Evolutionary conservation across 2,329 filamentous ascomycete genomes (phyloP).

Genomic region (Elsinoe batatas): DNA sequence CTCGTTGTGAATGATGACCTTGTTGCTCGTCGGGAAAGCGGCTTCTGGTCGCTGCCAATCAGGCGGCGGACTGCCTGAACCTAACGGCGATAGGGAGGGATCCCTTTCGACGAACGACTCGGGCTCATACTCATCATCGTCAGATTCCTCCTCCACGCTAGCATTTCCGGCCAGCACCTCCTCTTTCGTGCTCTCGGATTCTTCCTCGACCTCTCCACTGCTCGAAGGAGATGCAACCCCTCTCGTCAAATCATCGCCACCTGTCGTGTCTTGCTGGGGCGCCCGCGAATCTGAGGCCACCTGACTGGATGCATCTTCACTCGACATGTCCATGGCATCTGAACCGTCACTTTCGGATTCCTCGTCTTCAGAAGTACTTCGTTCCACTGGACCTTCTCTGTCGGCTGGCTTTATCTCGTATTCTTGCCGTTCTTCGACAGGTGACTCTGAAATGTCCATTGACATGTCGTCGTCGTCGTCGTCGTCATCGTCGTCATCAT

Average conservation of each 20-base stretch:
- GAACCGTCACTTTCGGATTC: background rate
- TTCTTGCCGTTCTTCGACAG: too few relatives aligned
- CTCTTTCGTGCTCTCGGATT: background rate
- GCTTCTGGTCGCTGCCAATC: background rate
- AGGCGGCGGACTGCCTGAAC: background rate
- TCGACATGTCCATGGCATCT: constrained; percentile 11
- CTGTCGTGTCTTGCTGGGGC: too few relatives aligned
- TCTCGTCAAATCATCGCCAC: too few relatives aligned
- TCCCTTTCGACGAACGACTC: background rate
- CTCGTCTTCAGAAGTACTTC: background rate
- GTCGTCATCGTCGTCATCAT: too few relatives aligned
- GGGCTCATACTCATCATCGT: constrained; percentile 4
- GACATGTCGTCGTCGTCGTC: too few relatives aligned
- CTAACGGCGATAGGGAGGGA: background rate
- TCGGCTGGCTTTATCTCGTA: background rate
- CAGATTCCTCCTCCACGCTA: background rate
- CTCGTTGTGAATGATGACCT: constrained; percentile 3
- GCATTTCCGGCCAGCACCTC: background rate
- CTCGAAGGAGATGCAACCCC: background rate
- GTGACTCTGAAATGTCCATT: too few relatives aligned
- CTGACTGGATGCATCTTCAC: background rate
- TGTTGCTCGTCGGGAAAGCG: background rate
- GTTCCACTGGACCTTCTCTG: background rate
- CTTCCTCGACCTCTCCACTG: background rate
- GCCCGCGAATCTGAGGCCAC: background rate